A percentile compares a stretch with the other conserved stretches of the same genome.
These are phyloP conservation scores for Coprinopsis marcescibilis DNA, from an alignment of 768 basidiomycete species.

Conservation along the genomic window DNA sequence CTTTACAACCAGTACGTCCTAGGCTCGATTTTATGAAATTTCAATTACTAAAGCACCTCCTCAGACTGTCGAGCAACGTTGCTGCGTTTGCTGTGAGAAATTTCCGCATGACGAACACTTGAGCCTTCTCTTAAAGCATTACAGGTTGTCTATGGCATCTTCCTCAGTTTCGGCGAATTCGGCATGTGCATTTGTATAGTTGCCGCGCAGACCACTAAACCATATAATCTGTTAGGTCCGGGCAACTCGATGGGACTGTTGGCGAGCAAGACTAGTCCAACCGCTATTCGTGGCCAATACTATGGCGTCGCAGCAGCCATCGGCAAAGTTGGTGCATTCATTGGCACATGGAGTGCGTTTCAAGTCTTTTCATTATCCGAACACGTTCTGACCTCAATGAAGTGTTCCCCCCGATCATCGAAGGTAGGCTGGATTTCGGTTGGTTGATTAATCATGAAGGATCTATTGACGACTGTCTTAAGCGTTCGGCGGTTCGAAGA, in stretches of 20 bases:
- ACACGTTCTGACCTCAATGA: slow-evolving; percentile 1
- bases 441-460: too few species aligned
- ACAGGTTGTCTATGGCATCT: slow-evolving; percentile 84
- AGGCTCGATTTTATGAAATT: neutral
- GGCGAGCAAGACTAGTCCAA: slow-evolving; percentile 81
- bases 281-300: slow-evolving; percentile 79
- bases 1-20: slow-evolving; percentile 48
- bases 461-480: slow-evolving; percentile 8
- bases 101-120: neutral
- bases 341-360: slow-evolving; percentile 70
- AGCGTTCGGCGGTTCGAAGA: slow-evolving; percentile 47
- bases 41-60: neutral
- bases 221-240: slow-evolving; percentile 45
- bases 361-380: neutral
- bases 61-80: slow-evolving; percentile 54
- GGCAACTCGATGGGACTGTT: slow-evolving; percentile 85
- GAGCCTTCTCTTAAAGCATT: neutral
- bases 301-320: slow-evolving; percentile 84
- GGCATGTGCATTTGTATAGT: slow-evolving; percentile 37
- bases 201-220: neutral
- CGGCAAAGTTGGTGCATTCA: slow-evolving; percentile 81
- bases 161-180: slow-evolving; percentile 84
- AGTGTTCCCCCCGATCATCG: slow-evolving; percentile 67
- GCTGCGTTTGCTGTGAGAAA: slow-evolving; percentile 65
- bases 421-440: too few species aligned